Conservation (phyloP, 805 yeast species). For the Candida ulmi region DNA sequence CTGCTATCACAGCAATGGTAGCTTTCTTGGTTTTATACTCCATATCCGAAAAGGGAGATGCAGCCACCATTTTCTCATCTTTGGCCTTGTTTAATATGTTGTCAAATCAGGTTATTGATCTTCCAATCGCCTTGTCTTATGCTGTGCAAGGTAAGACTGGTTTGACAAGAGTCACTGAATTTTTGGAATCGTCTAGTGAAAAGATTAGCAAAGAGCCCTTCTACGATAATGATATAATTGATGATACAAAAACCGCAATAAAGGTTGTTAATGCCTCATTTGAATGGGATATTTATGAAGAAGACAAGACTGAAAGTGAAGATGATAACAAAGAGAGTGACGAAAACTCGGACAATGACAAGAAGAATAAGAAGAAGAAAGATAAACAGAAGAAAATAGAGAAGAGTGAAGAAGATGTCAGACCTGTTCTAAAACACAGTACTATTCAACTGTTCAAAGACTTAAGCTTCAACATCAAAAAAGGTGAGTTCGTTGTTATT, state of each 20-base stretch:
- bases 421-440: constrained; percentile 14
- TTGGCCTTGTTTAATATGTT: background rate
- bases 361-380: no score
- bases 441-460: constrained; percentile 14
- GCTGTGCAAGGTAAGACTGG: background rate
- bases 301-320: background rate
- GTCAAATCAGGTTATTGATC: background rate
- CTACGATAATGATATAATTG: constrained; percentile 2
- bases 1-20: constrained; percentile 47
- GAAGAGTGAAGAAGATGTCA: constrained; percentile 13
- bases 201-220: background rate
- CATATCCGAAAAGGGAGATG: background rate
- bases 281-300: background rate
- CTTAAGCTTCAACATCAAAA: constrained; percentile 25
- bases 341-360: no score
- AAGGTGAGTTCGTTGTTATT: constrained; percentile 6
- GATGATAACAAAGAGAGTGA: no score
- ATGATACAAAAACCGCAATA: constrained; percentile 44
- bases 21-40: constrained; percentile 27
- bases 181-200: background rate
- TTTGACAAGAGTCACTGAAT: background rate
- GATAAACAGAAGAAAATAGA: background rate
- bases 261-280: background rate
- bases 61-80: background rate
- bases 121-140: background rate